phyloP scores from a whole-genome alignment of 2,329 filamentous ascomycete species.

The Intubia oerlemansii region DNA sequence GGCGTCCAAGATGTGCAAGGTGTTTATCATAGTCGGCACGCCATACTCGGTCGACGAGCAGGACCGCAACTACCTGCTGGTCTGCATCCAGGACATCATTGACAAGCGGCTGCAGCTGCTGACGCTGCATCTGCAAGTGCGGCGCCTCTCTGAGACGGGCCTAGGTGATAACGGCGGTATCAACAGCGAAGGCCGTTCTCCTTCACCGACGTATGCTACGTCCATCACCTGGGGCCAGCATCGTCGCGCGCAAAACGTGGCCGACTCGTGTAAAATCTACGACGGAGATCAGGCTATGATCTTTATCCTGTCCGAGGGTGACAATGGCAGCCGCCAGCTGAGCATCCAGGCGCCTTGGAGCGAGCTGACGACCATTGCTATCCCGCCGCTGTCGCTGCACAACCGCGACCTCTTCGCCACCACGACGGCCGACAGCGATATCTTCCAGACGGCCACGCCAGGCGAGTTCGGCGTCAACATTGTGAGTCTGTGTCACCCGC shows the following conservation, averaged over 20 bases:
- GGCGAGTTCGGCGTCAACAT: conserved; percentile 21
- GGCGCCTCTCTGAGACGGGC: conserved; percentile 3
- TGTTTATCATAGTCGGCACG: conserved; percentile 46
- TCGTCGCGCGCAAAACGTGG: conserved; percentile 41
- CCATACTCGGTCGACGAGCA: conserved; percentile 30
- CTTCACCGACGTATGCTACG: background rate
- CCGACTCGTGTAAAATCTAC: conserved; percentile 49
- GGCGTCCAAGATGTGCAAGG: conserved; percentile 32
- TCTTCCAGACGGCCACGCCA: no score
- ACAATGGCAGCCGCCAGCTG: conserved; percentile 40
- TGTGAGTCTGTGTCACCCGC: conserved; percentile 33
- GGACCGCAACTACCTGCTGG: conserved; percentile 31
- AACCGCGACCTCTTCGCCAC: conserved; percentile 3
- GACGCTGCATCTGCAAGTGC: conserved; percentile 32
- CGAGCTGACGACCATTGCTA: conserved; percentile 40
- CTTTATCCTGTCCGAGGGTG: conserved; percentile 44
- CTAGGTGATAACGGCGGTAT: conserved; percentile 5
- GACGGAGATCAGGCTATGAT: conserved; percentile 49
- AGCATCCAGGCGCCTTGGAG: conserved; percentile 62
- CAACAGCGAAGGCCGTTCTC: no score
- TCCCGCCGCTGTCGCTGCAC: conserved; percentile 36
- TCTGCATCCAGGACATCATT: conserved; percentile 49
- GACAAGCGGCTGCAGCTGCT: conserved; percentile 48
- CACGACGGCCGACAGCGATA: background rate
- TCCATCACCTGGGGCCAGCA: conserved; percentile 24